A percentile compares a stretch with the other conserved stretches of the same genome.
These are phyloP conservation scores for Candida loeiensis DNA, from an alignment of 805 yeast genomes.

Conservation along the genomic window DNA sequence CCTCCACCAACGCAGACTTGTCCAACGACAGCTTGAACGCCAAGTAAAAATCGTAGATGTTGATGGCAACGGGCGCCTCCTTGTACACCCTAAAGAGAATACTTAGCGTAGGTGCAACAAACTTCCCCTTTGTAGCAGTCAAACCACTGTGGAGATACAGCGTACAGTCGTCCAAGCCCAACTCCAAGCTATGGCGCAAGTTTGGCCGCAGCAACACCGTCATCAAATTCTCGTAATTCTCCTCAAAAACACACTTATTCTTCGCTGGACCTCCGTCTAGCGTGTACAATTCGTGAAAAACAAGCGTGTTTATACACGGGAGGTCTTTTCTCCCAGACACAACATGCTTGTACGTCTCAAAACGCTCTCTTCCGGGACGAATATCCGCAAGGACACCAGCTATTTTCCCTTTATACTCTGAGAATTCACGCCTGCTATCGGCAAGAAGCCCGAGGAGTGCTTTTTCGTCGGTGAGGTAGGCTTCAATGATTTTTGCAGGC, in stretches of 20 bases:
- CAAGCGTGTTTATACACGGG: slow-evolving; percentile 8
- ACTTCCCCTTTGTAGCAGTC: slow-evolving; percentile 5
- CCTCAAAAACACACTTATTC: slow-evolving; percentile 23
- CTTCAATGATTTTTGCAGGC: slow-evolving; percentile 10
- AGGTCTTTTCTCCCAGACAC: slow-evolving; percentile 2
- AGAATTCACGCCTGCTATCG: slow-evolving; percentile 18
- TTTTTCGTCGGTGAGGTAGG: slow-evolving; percentile 16
- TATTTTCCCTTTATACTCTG: slow-evolving; percentile 23
- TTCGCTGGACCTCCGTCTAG: slow-evolving; percentile 22
- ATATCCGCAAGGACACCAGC: slow-evolving; percentile 23
- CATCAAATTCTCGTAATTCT: slow-evolving; percentile 38
- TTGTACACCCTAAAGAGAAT: slow-evolving; percentile 66
- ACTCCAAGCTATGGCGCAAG: slow-evolving; percentile 28
- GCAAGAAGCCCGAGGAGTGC: slow-evolving; percentile 14
- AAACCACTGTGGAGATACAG: slow-evolving; percentile 18
- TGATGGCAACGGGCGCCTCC: slow-evolving; percentile 70
- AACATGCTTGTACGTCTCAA: slow-evolving; percentile 26
- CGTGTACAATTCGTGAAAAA: slow-evolving; percentile 33
- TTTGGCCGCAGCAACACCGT: slow-evolving; percentile 36
- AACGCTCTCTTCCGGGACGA: slow-evolving; percentile 8
- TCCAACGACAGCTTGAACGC: slow-evolving; percentile 54
- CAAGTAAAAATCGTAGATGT: slow-evolving; percentile 61
- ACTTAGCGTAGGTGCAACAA: slow-evolving; percentile 45
- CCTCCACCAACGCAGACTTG: slow-evolving; percentile 20
- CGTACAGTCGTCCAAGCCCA: slow-evolving; percentile 29